Evolutionary conservation across 495 filamentous ascomycete genomes (phyloP).

Genomic region (Penicillium verhagenii): DNA sequence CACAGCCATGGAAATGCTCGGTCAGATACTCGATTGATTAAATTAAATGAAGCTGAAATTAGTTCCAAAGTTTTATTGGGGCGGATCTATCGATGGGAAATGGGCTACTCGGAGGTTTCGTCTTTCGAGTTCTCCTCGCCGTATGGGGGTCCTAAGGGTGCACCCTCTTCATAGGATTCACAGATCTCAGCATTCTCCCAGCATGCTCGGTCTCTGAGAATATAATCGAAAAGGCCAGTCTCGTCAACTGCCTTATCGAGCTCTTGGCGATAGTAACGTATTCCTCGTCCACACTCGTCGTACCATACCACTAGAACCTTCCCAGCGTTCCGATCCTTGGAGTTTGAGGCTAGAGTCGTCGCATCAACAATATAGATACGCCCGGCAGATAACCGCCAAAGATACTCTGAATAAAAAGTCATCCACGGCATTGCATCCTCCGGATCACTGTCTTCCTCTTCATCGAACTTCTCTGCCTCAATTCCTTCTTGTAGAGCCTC

Average conservation of each 20-base stretch:
- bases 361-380: constrained; percentile 10
- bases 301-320: constrained; percentile 8
- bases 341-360: constrained; percentile 9
- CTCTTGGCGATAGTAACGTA: constrained; percentile 5
- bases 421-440: too few species aligned
- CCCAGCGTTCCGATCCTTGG: constrained; percentile 6
- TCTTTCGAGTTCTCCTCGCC: too few species aligned
- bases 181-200: constrained; percentile 4
- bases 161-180: constrained; percentile 7
- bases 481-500: background rate
- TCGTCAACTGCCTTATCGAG: background rate
- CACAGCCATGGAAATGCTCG: too few species aligned
- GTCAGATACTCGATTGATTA: too few species aligned
- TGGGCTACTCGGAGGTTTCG: too few species aligned
- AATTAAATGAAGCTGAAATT: too few species aligned
- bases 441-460: constrained; percentile 7
- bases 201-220: background rate
- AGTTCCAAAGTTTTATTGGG: too few species aligned
- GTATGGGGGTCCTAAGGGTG: too few species aligned
- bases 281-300: constrained; percentile 9
- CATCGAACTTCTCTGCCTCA: background rate
- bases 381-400: background rate
- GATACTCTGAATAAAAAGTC: too few species aligned
- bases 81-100: too few species aligned
- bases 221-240: background rate